These are phyloP conservation scores for Sporisorium graminicola DNA, from an alignment of 1,284 basidiomycete genomes.

Conservation along the genomic window DNA sequence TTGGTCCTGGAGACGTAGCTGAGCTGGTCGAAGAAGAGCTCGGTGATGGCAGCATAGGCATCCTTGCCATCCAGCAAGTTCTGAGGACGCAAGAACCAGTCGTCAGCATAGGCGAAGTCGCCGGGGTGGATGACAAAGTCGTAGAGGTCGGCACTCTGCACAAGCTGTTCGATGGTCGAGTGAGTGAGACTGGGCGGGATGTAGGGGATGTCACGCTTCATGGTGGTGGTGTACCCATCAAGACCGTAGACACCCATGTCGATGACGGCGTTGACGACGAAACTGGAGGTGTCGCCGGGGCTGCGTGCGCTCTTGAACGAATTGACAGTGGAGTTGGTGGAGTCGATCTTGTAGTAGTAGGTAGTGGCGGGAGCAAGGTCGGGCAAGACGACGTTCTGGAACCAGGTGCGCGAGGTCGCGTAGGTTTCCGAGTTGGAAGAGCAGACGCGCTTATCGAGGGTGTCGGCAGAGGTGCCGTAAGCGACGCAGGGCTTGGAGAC, in stretches of 20 bases:
- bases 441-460: slow-evolving; percentile 26
- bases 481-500: slow-evolving; percentile 37
- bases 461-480: slow-evolving; percentile 32
- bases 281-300: slow-evolving; percentile 41
- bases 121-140: slow-evolving; percentile 61
- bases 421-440: slow-evolving; percentile 50
- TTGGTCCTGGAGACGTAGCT: slow-evolving; percentile 61
- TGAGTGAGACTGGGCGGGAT: slow-evolving; percentile 36
- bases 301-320: slow-evolving; percentile 40
- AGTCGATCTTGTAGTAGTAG: slow-evolving; percentile 58
- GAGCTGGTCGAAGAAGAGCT: slow-evolving; percentile 70
- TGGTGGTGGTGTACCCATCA: slow-evolving; percentile 62
- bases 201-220: slow-evolving; percentile 41
- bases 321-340: slow-evolving; percentile 33
- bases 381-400: slow-evolving; percentile 47
- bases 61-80: slow-evolving; percentile 40
- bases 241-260: slow-evolving; percentile 70
- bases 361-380: slow-evolving; percentile 42
- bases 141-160: slow-evolving; percentile 25
- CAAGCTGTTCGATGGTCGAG: slow-evolving; percentile 47
- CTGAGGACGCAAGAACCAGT: slow-evolving; percentile 62
- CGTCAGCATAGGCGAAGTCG: slow-evolving; percentile 70
- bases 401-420: slow-evolving; percentile 54
- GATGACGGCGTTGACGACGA: slow-evolving; percentile 63
- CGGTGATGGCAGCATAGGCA: slow-evolving; percentile 60